Base-by-base conservation (phyloP, 495 filamentous ascomycete genomes). In the Parmelia sp. region DNA sequence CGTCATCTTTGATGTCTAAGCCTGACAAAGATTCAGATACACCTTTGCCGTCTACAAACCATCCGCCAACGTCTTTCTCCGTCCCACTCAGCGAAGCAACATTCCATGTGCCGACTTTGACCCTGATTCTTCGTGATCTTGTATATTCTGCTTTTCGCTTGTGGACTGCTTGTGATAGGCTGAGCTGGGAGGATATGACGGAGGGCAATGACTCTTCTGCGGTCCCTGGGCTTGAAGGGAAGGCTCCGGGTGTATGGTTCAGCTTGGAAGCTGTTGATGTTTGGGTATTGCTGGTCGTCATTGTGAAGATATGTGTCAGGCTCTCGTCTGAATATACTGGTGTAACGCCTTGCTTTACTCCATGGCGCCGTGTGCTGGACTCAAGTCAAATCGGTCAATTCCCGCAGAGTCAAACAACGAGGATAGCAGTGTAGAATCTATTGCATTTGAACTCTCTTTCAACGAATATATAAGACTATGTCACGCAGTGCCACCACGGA, bases 101-200 rank as follows among this genome's bases (percentile, higher is more conserved):
- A 75, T 99, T 99, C 95, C 95, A 99, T 2, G 88, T 87, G 8
- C 92, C 94, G 29, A 97, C 79, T 70, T 96, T 97, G 68, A 97
- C 82, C 62, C 84, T 85, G 61, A 96, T 83, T 36, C 82, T 81
- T 61, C 82, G 81, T 37, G 85, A 81, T 17, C 81, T 82, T 12
- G 86, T 87, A 71, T 91, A 99, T 69, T 97, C 92, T 44, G 84
- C 75, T 65, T 86, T 84, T 49, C 94, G 80, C 15, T 87, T 86
- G 71, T 85, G 83, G 23, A 97, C 73, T 4, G 82, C 83, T 59
- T 85, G 80, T 11, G 83, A 79, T 4, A 89, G 74, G 51, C 80
- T 80, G 66, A 79, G 60, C 60, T 80, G 75, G 25, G 72, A 61
- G 8, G 67, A 66, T 33, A 69, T 51, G 39, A 72, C 65, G 6